phyloP scores from a whole-genome alignment of 441 rosid species.

The Corymbia calophylla region DNA sequence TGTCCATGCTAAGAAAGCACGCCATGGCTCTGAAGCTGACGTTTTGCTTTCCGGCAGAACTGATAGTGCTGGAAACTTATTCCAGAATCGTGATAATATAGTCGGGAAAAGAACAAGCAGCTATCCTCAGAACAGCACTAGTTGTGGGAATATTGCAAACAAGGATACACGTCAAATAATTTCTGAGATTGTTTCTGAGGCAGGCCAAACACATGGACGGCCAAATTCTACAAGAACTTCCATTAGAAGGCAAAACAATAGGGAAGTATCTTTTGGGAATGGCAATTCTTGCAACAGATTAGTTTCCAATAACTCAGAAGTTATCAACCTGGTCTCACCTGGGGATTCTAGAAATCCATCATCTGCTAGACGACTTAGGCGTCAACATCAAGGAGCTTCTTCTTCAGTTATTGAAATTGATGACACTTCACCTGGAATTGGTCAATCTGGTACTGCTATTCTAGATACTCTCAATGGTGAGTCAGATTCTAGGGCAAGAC shows the following conservation, averaged over 20 bases:
- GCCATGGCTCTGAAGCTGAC: slow-evolving; percentile 9
- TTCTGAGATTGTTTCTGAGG: slow-evolving; percentile 15
- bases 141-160: background rate
- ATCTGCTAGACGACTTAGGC: slow-evolving; percentile 31
- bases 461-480: slow-evolving; percentile 23
- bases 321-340: slow-evolving; percentile 43
- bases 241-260: slow-evolving; percentile 36
- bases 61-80: slow-evolving; percentile 15
- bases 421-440: slow-evolving; percentile 32
- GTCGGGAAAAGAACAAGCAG: slow-evolving; percentile 16
- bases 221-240: slow-evolving; percentile 11
- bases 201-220: slow-evolving; percentile 6
- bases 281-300: slow-evolving; percentile 22
- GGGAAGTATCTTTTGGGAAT: slow-evolving; percentile 24
- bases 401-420: slow-evolving; percentile 34
- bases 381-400: slow-evolving; percentile 17
- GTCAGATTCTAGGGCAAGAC: slow-evolving; percentile 52
- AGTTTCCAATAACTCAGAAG: slow-evolving; percentile 33
- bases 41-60: slow-evolving; percentile 10
- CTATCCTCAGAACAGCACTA: slow-evolving; percentile 13
- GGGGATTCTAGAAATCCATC: slow-evolving; percentile 50
- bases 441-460: slow-evolving; percentile 10
- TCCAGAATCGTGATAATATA: slow-evolving; percentile 10
- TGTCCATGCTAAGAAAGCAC: slow-evolving; percentile 14
- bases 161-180: slow-evolving; percentile 6